phyloP scores from a whole-genome alignment of 768 basidiomycete species.

The Boletus subcaerulescens region DNA sequence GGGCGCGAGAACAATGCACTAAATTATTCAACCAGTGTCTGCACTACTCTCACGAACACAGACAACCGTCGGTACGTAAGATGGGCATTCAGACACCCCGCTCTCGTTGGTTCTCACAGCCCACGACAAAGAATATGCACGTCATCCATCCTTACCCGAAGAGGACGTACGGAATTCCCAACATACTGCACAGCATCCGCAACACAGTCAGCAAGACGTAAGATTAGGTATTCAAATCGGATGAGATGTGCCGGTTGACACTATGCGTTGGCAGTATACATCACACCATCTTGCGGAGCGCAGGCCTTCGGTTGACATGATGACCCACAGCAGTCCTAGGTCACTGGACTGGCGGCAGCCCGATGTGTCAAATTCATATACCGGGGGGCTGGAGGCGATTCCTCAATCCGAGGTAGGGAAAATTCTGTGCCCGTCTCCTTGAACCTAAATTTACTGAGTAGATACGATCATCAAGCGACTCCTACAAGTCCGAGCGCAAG shows the following conservation, averaged over 20 bases:
- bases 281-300: slow-evolving; percentile 34
- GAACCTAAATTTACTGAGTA: slow-evolving; percentile 33
- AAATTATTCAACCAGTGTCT: slow-evolving; percentile 28
- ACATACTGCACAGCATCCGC: slow-evolving; percentile 25
- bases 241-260: slow-evolving; percentile 19
- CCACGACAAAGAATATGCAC: slow-evolving; percentile 31
- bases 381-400: slow-evolving; percentile 28
- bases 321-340: slow-evolving; percentile 35
- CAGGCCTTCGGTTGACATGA: slow-evolving; percentile 31
- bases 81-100: slow-evolving; percentile 7
- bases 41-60: slow-evolving; percentile 36
- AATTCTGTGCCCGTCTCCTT: slow-evolving; percentile 7
- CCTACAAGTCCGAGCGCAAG: slow-evolving; percentile 47
- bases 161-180: slow-evolving; percentile 31
- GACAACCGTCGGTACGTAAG: slow-evolving; percentile 33
- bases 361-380: slow-evolving; percentile 31
- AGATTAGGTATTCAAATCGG: slow-evolving; percentile 19
- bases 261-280: slow-evolving; percentile 25
- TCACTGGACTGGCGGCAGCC: slow-evolving; percentile 33
- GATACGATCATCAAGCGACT: slow-evolving; percentile 39
- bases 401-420: slow-evolving; percentile 34
- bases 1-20: slow-evolving; percentile 16
- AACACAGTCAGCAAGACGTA: slow-evolving; percentile 34
- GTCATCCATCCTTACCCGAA: slow-evolving; percentile 30
- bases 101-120: slow-evolving; percentile 18